phyloP scores from a whole-genome alignment of 2,329 filamentous ascomycete species.

The Beauveria rudraprayagi region DNA sequence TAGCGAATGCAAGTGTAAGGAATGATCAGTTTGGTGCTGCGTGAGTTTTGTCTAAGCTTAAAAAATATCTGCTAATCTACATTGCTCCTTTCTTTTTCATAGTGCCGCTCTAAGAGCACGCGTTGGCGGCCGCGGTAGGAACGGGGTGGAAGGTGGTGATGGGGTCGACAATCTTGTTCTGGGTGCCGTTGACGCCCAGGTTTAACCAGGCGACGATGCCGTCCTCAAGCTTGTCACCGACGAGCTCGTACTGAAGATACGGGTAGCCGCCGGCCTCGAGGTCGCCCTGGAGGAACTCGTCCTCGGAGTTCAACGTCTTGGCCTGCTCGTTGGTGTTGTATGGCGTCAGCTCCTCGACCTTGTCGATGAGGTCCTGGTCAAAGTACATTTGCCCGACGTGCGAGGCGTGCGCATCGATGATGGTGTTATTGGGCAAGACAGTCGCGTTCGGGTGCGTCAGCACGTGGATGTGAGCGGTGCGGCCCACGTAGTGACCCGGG shows the following conservation, averaged over 20 bases:
- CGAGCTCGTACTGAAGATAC: slow-evolving; percentile 47
- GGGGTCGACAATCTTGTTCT: neutral
- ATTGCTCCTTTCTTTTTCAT: neutral
- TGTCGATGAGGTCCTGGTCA: slow-evolving; percentile 44
- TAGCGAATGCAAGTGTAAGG: neutral
- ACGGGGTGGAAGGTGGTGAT: slow-evolving; percentile 9
- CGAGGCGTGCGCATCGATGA: slow-evolving; percentile 39
- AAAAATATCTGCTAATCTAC: neutral
- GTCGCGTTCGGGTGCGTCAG: slow-evolving; percentile 25
- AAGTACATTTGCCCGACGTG: slow-evolving; percentile 59
- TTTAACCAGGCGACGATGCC: slow-evolving; percentile 48
- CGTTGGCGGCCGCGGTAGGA: neutral
- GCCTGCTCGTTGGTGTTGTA: slow-evolving; percentile 36
- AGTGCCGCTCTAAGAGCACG: neutral
- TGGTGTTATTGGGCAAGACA: slow-evolving; percentile 41
- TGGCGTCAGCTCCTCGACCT: slow-evolving; percentile 38
- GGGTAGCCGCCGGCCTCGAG: slow-evolving; percentile 45
- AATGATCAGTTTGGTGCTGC: neutral
- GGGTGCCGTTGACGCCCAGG: slow-evolving; percentile 35
- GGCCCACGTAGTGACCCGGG: slow-evolving; percentile 35
- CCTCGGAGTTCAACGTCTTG: slow-evolving; percentile 41
- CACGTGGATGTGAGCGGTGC: slow-evolving; percentile 34
- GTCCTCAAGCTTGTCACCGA: slow-evolving; percentile 43
- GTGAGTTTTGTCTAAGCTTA: neutral
- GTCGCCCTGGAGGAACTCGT: slow-evolving; percentile 39